These are phyloP conservation scores for Xylaria sp. DNA, from an alignment of 2,329 filamentous ascomycete species.

Conservation along the genomic window DNA sequence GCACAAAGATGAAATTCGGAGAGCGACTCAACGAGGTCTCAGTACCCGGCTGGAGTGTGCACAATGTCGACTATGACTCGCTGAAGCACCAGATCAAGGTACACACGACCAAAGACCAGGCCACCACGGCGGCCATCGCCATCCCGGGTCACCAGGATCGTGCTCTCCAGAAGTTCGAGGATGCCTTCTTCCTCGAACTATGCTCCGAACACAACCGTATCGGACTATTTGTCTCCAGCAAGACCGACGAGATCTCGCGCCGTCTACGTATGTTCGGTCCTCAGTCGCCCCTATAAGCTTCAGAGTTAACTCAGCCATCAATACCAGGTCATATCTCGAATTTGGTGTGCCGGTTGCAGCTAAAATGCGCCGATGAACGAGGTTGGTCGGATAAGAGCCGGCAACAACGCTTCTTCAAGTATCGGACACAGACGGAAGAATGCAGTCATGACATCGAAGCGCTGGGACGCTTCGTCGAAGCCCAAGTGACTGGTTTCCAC, in stretches of 20 bases:
- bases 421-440: slow-evolving; percentile 46
- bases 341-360: slow-evolving; percentile 43
- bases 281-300: background rate
- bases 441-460: slow-evolving; percentile 68
- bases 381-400: slow-evolving; percentile 40
- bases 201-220: slow-evolving; percentile 70
- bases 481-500: slow-evolving; percentile 69
- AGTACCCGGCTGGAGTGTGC: slow-evolving; percentile 75
- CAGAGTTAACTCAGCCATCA: background rate
- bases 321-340: slow-evolving; percentile 44
- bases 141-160: slow-evolving; percentile 67
- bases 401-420: slow-evolving; percentile 47
- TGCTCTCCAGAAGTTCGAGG: slow-evolving; percentile 59
- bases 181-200: slow-evolving; percentile 66
- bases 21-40: slow-evolving; percentile 68
- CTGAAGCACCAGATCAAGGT: slow-evolving; percentile 80
- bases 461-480: slow-evolving; percentile 60
- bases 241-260: slow-evolving; percentile 69
- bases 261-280: slow-evolving; percentile 53
- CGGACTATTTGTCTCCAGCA: slow-evolving; percentile 72
- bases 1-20: slow-evolving; percentile 64
- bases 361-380: slow-evolving; percentile 38
- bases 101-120: slow-evolving; percentile 67
- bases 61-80: slow-evolving; percentile 86
- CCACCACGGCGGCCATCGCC: slow-evolving; percentile 51